Evolutionary conservation across 768 basidiomycete species (phyloP).

Genomic region (Serendipita indica): DNA sequence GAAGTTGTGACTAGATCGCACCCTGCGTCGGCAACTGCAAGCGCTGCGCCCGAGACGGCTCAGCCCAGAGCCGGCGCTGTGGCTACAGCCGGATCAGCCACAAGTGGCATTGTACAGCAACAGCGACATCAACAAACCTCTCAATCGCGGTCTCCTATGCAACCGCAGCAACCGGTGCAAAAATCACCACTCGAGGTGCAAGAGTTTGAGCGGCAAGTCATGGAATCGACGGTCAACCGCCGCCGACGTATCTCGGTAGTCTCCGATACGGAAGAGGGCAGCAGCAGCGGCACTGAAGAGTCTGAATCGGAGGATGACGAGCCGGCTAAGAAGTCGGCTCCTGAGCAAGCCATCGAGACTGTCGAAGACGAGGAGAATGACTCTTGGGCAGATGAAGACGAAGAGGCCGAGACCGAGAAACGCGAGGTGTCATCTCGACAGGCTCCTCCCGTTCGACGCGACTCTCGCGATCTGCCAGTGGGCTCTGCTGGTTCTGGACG

Average conservation of each 20-base stretch:
- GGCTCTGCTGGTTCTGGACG: constrained; percentile 4
- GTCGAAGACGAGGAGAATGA: not conserved
- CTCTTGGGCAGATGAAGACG: constrained; percentile 1
- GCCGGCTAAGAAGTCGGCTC: not conserved
- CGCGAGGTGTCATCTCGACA: not conserved
- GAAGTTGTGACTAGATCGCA: no score
- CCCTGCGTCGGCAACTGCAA: not conserved
- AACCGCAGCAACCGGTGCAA: no score
- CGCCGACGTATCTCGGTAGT: not conserved
- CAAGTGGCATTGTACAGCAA: not conserved
- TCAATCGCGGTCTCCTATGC: no score
- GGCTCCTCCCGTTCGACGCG: not conserved
- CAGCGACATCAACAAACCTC: not conserved
- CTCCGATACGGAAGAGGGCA: not conserved
- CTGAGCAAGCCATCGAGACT: not conserved
- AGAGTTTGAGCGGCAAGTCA: not conserved
- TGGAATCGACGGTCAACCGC: not conserved
- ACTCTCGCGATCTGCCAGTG: not conserved
- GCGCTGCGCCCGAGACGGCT: not conserved
- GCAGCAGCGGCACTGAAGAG: no score
- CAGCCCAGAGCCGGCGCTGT: not conserved
- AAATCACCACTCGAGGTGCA: not conserved
- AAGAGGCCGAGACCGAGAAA: not conserved
- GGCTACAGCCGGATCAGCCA: not conserved
- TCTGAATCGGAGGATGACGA: not conserved